These are phyloP conservation scores for Peltaster fructicola DNA, from an alignment of 2,329 filamentous ascomycete species.

Conservation along the genomic window DNA sequence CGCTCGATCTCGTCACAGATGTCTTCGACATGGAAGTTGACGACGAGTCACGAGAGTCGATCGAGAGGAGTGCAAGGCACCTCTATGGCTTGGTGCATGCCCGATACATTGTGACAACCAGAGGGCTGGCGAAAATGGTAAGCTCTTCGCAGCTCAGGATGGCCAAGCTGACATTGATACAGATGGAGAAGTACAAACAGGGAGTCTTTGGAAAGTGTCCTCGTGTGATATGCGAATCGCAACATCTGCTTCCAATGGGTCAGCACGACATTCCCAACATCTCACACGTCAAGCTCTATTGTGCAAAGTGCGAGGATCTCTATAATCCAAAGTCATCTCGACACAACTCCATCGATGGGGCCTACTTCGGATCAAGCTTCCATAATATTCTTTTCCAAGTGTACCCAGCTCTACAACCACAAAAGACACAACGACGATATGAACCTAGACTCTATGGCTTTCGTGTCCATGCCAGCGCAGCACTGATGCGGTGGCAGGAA, in stretches of 20 bases:
- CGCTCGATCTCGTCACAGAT: slow-evolving; percentile 88
- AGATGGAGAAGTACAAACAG: slow-evolving; percentile 99
- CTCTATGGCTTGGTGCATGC: slow-evolving; percentile 93
- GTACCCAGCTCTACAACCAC: slow-evolving; percentile 74
- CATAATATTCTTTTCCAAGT: slow-evolving; percentile 99
- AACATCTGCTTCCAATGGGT: slow-evolving; percentile 87
- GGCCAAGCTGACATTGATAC: no score
- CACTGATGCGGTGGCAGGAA: slow-evolving; percentile 82
- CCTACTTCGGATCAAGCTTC: slow-evolving; percentile 95
- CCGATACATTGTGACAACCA: slow-evolving; percentile 88
- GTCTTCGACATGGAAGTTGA: slow-evolving; percentile 98
- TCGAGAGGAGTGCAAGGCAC: slow-evolving; percentile 91
- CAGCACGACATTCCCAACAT: slow-evolving; percentile 74
- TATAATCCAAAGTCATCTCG: slow-evolving; percentile 98
- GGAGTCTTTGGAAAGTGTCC: slow-evolving; percentile 96
- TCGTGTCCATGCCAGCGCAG: slow-evolving; percentile 78
- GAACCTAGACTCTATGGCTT: slow-evolving; percentile 87
- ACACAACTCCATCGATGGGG: slow-evolving; percentile 87
- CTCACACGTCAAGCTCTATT: slow-evolving; percentile 93
- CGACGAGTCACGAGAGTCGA: slow-evolving; percentile 93
- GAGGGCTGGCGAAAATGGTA: slow-evolving; percentile 93
- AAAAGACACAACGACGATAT: slow-evolving; percentile 73
- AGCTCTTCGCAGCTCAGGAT: slow-evolving; percentile 13
- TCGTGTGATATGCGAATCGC: slow-evolving; percentile 82
- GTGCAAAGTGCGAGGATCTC: slow-evolving; percentile 88